Evolutionary conservation across 2,329 filamentous ascomycete genomes (phyloP).

Genomic region (Calonectria pseudoturangicola): DNA sequence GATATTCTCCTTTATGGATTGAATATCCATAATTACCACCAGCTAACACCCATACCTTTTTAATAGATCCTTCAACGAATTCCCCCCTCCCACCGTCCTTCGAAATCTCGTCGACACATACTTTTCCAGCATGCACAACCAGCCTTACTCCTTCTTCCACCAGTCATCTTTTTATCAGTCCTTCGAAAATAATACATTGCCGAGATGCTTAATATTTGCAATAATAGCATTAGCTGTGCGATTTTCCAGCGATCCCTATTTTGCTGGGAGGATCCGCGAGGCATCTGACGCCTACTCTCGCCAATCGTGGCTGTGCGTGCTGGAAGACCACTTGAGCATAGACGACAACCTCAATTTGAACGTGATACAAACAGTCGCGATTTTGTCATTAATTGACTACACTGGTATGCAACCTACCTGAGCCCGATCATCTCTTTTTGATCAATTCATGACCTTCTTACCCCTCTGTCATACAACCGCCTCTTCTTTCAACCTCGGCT

Average conservation of each 20-base stretch:
- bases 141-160: conserved; percentile 48
- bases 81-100: not conserved
- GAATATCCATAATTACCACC: not conserved
- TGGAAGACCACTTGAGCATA: conserved; percentile 40
- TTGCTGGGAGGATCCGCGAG: conserved; percentile 30
- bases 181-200: conserved; percentile 12
- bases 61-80: conserved; percentile 8
- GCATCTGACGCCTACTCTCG: conserved; percentile 37
- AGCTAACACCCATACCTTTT: not conserved
- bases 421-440: no score
- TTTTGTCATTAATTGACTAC: conserved; percentile 62
- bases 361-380: conserved; percentile 60
- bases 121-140: conserved; percentile 41
- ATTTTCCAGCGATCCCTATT: conserved; percentile 34
- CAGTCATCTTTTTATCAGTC: conserved; percentile 29
- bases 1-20: no score
- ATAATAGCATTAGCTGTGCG: conserved; percentile 29
- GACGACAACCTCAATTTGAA: conserved; percentile 39
- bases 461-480: no score
- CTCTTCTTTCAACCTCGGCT: not conserved
- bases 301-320: conserved; percentile 40
- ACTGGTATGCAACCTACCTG: conserved; percentile 54
- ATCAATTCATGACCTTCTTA: no score
- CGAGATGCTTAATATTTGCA: conserved; percentile 35
- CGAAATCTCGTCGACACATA: conserved; percentile 30